A percentile compares a stretch with the other conserved stretches of the same genome.
Conservation (phyloP, 768 basidiomycete species). For the Boletus fagicola region DNA sequence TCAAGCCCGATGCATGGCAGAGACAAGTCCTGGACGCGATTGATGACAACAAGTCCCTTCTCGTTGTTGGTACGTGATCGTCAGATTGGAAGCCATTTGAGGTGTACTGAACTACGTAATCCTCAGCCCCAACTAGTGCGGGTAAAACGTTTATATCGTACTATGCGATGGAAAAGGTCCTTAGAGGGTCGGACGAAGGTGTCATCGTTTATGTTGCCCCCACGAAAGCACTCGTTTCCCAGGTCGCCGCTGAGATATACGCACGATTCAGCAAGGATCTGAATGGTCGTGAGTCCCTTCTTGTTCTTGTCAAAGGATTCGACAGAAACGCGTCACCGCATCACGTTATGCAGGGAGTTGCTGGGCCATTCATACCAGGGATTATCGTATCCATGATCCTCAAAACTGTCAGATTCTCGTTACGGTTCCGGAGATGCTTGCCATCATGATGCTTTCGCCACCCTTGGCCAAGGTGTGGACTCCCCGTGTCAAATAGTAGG, state of each 20-base stretch:
- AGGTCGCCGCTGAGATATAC: conserved; percentile 73
- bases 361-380: conserved; percentile 67
- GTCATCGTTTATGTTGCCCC: conserved; percentile 73
- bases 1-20: conserved; percentile 73
- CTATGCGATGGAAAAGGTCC: conserved; percentile 72
- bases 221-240: conserved; percentile 70
- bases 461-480: conserved; percentile 60
- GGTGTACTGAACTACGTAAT: background rate
- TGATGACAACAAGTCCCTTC: conserved; percentile 55
- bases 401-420: conserved; percentile 70
- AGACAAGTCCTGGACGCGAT: conserved; percentile 61
- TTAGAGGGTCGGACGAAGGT: conserved; percentile 61
- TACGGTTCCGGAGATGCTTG: conserved; percentile 70
- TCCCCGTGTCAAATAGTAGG: conserved; percentile 58
- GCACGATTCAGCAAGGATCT: conserved; percentile 62
- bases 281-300: conserved; percentile 39
- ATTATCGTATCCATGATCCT: conserved; percentile 59
- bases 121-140: conserved; percentile 63
- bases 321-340: background rate
- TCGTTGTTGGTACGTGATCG: conserved; percentile 55
- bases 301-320: background rate
- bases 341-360: conserved; percentile 43
- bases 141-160: conserved; percentile 78
- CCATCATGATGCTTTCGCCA: conserved; percentile 68
- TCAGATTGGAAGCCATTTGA: background rate